Conservation (phyloP, 2,329 filamentous ascomycete genomes). For the Paraphoma chrysanthemicola region DNA sequence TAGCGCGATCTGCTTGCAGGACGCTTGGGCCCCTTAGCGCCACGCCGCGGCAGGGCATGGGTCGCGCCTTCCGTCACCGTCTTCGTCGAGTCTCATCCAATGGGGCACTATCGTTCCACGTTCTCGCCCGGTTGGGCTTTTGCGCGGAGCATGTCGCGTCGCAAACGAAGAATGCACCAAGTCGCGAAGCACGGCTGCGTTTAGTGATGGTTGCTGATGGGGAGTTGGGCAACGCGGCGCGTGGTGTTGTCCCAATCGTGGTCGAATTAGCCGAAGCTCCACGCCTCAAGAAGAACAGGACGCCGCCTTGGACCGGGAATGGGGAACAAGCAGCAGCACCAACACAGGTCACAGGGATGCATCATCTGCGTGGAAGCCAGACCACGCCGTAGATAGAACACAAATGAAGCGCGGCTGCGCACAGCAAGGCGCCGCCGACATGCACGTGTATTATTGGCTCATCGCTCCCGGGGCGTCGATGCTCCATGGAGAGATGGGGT, state of each 20-base stretch:
- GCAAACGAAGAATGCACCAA: not conserved
- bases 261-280: constrained; percentile 22
- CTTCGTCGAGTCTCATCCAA: constrained; percentile 24
- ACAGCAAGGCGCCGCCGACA: constrained; percentile 12
- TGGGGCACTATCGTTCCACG: constrained; percentile 15
- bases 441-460: constrained; percentile 19
- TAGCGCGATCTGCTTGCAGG: constrained; percentile 18
- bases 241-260: constrained; percentile 6
- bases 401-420: constrained; percentile 10
- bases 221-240: not conserved
- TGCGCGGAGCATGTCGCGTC: not conserved
- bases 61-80: constrained; percentile 32
- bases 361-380: not conserved
- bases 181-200: not conserved
- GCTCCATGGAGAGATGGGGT: constrained; percentile 21
- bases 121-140: constrained; percentile 11
- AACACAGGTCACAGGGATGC: not conserved
- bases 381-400: not conserved
- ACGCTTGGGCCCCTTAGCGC: constrained; percentile 16
- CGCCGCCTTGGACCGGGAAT: constrained; percentile 2
- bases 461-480: constrained; percentile 15
- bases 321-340: not conserved
- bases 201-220: not conserved
- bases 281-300: constrained; percentile 20
- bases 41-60: constrained; percentile 16